Percentiles rank a stretch among this genome's conserved stretches.
phyloP scores from a whole-genome alignment of 2,329 filamentous ascomycete genomes.

The Ascochyta koolunga region DNA sequence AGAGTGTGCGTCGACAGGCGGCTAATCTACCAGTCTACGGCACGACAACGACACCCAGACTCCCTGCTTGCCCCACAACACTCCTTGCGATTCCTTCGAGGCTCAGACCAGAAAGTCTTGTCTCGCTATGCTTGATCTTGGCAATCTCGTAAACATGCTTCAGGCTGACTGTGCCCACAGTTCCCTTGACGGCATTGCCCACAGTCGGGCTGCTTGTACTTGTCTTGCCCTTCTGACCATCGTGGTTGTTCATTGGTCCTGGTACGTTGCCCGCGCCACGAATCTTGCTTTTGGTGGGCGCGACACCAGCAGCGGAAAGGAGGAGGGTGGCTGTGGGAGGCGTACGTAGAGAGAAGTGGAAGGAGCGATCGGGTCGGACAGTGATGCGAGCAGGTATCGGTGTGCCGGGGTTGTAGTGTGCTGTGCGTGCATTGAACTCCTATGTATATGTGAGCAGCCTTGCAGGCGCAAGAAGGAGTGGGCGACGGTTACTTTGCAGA shows the following conservation, averaged over 20 bases:
- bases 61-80: slow-evolving; percentile 63
- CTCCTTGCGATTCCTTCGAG: slow-evolving; percentile 82
- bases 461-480: not conserved
- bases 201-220: slow-evolving; percentile 39
- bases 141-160: slow-evolving; percentile 99
- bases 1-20: not conserved
- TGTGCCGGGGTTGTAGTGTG: slow-evolving; percentile 79
- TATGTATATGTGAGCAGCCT: slow-evolving; percentile 47
- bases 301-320: slow-evolving; percentile 79
- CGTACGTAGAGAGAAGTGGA: slow-evolving; percentile 91
- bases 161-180: slow-evolving; percentile 82
- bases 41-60: slow-evolving; percentile 57
- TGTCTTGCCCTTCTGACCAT: slow-evolving; percentile 46
- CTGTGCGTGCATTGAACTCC: slow-evolving; percentile 97
- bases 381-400: slow-evolving; percentile 90
- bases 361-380: slow-evolving; percentile 90
- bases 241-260: slow-evolving; percentile 51
- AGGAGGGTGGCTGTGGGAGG: slow-evolving; percentile 93
- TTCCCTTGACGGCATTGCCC: slow-evolving; percentile 72
- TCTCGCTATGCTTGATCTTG: slow-evolving; percentile 78
- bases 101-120: slow-evolving; percentile 68
- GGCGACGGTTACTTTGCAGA: slow-evolving; percentile 80
- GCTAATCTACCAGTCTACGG: slow-evolving; percentile 37
- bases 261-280: slow-evolving; percentile 68
- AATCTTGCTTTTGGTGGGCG: slow-evolving; percentile 75